A percentile compares a stretch with the other conserved stretches of the same genome.
Conservation (phyloP, 129 eudicot species). For the Arctium lappa region DNA sequence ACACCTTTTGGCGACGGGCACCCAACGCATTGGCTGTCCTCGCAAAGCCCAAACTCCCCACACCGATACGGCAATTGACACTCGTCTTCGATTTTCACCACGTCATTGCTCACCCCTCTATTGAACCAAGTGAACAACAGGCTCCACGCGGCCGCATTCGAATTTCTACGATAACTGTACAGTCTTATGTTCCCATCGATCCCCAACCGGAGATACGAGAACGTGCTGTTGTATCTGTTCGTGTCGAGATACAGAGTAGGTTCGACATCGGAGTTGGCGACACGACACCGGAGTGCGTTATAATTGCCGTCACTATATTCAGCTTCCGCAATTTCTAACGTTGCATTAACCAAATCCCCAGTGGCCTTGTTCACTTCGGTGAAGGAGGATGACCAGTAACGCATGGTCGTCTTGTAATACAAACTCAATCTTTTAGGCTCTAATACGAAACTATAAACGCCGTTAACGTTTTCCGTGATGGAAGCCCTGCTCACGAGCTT, state of each 20-base stretch:
- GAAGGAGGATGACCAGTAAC: slow-evolving; percentile 24
- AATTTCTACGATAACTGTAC: slow-evolving; percentile 35
- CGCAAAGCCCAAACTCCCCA: slow-evolving; percentile 47
- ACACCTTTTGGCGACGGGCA: slow-evolving; percentile 44
- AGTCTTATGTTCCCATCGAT: slow-evolving; percentile 50
- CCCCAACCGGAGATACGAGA: slow-evolving; percentile 45
- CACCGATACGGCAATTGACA: slow-evolving; percentile 52
- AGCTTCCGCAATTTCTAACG: neutral
- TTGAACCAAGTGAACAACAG: slow-evolving; percentile 35
- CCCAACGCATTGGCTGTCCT: slow-evolving; percentile 49
- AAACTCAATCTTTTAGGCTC: slow-evolving; percentile 28
- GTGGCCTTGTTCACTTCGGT: slow-evolving; percentile 7
- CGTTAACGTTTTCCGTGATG: slow-evolving; percentile 16
- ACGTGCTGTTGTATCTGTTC: slow-evolving; percentile 36
- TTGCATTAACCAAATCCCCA: slow-evolving; percentile 3
- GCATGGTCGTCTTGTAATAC: slow-evolving; percentile 35
- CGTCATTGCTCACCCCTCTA: neutral
- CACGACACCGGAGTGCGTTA: neutral
- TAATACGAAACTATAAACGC: slow-evolving; percentile 41
- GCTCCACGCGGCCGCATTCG: slow-evolving; percentile 34
- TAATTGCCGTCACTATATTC: slow-evolving; percentile 21
- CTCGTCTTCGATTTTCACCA: slow-evolving; percentile 12
- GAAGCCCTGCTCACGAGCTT: slow-evolving; percentile 52
- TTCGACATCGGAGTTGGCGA: neutral
- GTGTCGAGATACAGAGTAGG: neutral